Evolutionary conservation across 345 rosid genomes (phyloP), one percentile per base, ranked within the genome.

Genomic region (Gynandropsis gynandra): DNA sequence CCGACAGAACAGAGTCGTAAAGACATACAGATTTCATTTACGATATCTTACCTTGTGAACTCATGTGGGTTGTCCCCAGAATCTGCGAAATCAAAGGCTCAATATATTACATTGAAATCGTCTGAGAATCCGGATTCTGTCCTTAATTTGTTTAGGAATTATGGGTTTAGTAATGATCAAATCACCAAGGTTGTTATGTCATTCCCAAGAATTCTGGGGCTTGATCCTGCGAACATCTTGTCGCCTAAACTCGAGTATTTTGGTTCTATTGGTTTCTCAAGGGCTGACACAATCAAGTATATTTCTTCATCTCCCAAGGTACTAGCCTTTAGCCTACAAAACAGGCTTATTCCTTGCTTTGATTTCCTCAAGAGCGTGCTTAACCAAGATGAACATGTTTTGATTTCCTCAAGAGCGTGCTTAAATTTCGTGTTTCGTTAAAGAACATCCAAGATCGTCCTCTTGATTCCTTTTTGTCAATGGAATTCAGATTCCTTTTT

Each of bases 171-270:
- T 4, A 4, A 32, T 2, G 34, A 41, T 47, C 69, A 69, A 9
- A 44, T 69, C 11, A 4, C 43, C 16, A 21, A 21, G 18, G 18
- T 47, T 33, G 50, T 63, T 16, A 18, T 18, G 12, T 8, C 3
- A 4, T n/a, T 10, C 0, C 69, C 69, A 0, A 0, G 0, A 2
- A 0, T 69, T 16, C 69, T 69, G 10, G 1, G 14, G 3, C 19
- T 12, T 4, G 12, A 21, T 18, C 10, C 31, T 7, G 50, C 36
- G 44, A 39, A 39, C 24, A 59, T 32, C 34, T 47, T 58, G 9
- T 20, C 51, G n/a, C 67, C 67, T 15, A 61, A 67, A 21, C 16
- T 61, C 0, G 36, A 61, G 35, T 67, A 54, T 37, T 4, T 67
- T 4, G 33, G 21, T 11, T 67, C 66, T 10, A 42, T 10, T 9